Conservation (phyloP, 768 basidiomycete genomes). For the Termitomyces bulborhizus region DNA sequence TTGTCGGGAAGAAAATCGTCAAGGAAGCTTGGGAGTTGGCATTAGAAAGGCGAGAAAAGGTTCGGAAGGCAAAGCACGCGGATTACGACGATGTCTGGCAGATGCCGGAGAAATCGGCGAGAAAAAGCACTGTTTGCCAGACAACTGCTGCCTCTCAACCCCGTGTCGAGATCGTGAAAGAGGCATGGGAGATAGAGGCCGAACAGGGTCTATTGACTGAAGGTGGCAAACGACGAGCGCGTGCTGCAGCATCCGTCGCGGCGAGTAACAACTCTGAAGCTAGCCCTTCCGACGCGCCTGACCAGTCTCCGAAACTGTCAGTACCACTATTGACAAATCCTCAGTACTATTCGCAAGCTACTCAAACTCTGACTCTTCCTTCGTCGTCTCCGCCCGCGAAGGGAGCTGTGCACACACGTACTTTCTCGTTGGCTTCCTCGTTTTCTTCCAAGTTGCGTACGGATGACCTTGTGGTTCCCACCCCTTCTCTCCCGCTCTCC, state of each 20-base stretch:
- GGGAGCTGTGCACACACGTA: constrained; percentile 44
- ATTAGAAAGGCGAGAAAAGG: constrained; percentile 47
- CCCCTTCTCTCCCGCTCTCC: constrained; percentile 62
- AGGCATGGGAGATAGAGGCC: constrained; percentile 76
- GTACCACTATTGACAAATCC: constrained; percentile 40
- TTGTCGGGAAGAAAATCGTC: constrained; percentile 64
- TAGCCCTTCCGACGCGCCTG: constrained; percentile 14
- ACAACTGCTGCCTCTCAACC: background rate
- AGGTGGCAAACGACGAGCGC: constrained; percentile 60
- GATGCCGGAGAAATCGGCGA: constrained; percentile 4
- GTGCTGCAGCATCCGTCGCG: constrained; percentile 41
- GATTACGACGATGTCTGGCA: constrained; percentile 26
- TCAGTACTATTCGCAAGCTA: constrained; percentile 52
- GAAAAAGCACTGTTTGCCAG: background rate
- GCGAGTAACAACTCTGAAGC: constrained; percentile 9
- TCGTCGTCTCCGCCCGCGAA: constrained; percentile 51
- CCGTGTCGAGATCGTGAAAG: constrained; percentile 43
- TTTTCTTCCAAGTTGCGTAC: constrained; percentile 13
- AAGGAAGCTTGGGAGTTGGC: constrained; percentile 81
- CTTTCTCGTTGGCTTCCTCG: constrained; percentile 48
- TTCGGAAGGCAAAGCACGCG: constrained; percentile 27
- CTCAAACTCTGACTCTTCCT: constrained; percentile 61
- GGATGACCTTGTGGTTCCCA: constrained; percentile 51
- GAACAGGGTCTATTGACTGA: constrained; percentile 73
- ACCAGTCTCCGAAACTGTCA: constrained; percentile 17